Conservation (phyloP, 805 yeast species). For the Cyberlindnera suaveolens region DNA sequence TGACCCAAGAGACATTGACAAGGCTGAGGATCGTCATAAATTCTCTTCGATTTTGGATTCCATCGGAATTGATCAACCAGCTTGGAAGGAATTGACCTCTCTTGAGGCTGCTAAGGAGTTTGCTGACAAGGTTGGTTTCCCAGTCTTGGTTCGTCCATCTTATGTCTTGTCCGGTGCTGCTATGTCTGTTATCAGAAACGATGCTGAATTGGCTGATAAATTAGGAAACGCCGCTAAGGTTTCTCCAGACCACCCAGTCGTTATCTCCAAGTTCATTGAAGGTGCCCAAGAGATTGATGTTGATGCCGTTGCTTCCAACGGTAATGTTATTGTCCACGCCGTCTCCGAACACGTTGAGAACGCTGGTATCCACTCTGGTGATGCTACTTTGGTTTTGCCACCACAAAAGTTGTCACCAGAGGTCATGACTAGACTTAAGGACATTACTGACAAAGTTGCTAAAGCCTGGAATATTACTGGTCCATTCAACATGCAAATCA, state of each 20-base stretch:
- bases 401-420: slow-evolving; percentile 72
- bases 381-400: slow-evolving; percentile 91
- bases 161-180: slow-evolving; percentile 98
- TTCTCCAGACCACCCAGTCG: slow-evolving; percentile 95
- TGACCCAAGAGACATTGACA: slow-evolving; percentile 88
- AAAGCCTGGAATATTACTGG: slow-evolving; percentile 93
- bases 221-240: slow-evolving; percentile 86
- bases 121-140: slow-evolving; percentile 85
- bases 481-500: slow-evolving; percentile 97
- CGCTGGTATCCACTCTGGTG: slow-evolving; percentile 99
- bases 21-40: slow-evolving; percentile 98
- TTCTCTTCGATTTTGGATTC: slow-evolving; percentile 91
- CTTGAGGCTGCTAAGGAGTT: slow-evolving; percentile 78
- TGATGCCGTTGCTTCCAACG: slow-evolving; percentile 91
- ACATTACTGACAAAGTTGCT: slow-evolving; percentile 90
- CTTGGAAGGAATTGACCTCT: slow-evolving; percentile 93
- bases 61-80: slow-evolving; percentile 92
- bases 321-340: slow-evolving; percentile 87
- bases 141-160: slow-evolving; percentile 96
- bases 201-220: slow-evolving; percentile 74
- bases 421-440: slow-evolving; percentile 69
- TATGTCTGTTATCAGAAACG: slow-evolving; percentile 84
- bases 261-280: slow-evolving; percentile 89
- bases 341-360: slow-evolving; percentile 97
- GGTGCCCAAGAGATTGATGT: slow-evolving; percentile 97